phyloP scores from a whole-genome alignment of 768 basidiomycete genomes.

The Mycena vulgaris region DNA sequence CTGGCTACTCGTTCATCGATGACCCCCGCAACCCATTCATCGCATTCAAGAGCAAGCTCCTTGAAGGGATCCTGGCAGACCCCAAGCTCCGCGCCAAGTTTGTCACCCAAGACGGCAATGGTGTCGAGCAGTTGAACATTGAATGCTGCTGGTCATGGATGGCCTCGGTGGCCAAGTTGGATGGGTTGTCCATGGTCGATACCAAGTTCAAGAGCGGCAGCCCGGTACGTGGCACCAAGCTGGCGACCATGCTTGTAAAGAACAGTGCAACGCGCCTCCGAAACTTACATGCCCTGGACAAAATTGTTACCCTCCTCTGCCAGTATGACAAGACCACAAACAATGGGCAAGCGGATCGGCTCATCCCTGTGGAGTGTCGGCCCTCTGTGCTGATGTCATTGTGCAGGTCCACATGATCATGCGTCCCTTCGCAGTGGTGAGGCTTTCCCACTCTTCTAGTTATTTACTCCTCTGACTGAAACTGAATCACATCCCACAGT shows the following conservation, averaged over 20 bases:
- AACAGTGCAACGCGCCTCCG: background rate
- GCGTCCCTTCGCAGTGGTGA: too few relatives aligned
- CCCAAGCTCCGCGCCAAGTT: background rate
- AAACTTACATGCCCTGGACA: background rate
- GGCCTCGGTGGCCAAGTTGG: background rate
- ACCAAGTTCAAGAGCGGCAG: background rate
- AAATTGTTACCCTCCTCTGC: too few relatives aligned
- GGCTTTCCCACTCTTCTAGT: too few relatives aligned
- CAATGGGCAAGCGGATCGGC: too few relatives aligned
- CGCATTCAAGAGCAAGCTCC: background rate
- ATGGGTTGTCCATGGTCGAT: constrained; percentile 2
- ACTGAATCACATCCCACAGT: too few relatives aligned
- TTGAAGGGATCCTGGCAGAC: background rate
- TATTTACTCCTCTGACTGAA: too few relatives aligned
- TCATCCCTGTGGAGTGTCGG: too few relatives aligned
- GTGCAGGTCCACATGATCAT: too few relatives aligned
- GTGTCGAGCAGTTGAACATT: background rate
- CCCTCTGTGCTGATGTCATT: too few relatives aligned
- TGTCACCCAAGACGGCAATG: background rate
- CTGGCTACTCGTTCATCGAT: constrained; percentile 43
- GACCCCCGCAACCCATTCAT: background rate
- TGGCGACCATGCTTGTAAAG: background rate
- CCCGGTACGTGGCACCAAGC: background rate
- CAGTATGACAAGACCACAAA: too few relatives aligned
- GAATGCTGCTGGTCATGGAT: background rate